phyloP scores from a whole-genome alignment of 208 protist genomes.

The Trypanosoma melophagium region DNA sequence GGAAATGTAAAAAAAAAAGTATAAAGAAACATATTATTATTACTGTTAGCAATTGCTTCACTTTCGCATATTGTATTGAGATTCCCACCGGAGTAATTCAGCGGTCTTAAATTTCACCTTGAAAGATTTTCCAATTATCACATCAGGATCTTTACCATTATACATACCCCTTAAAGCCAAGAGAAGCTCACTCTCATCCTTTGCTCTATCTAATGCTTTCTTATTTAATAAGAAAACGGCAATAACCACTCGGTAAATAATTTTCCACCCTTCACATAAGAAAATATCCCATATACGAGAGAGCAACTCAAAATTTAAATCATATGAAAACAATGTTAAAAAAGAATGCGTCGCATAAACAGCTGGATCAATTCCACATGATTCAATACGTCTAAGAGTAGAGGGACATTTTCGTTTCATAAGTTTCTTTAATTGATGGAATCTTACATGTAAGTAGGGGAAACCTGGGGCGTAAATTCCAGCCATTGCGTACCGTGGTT shows the following conservation, averaged over 20 bases:
- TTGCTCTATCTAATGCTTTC: slow-evolving; percentile 36
- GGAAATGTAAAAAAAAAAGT: not conserved
- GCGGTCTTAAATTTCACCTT: slow-evolving; percentile 71
- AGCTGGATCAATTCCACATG: slow-evolving; percentile 36
- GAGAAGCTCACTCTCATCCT: slow-evolving; percentile 54
- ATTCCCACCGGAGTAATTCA: slow-evolving; percentile 31
- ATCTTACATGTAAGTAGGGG: slow-evolving; percentile 61
- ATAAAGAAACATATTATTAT: slow-evolving; percentile 8
- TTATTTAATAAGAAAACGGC: slow-evolving; percentile 71
- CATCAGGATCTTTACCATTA: slow-evolving; percentile 53
- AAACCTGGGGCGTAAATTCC: slow-evolving; percentile 76
- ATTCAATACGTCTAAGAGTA: slow-evolving; percentile 37
- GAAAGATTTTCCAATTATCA: slow-evolving; percentile 55
- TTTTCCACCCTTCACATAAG: slow-evolving; percentile 91
- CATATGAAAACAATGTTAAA: slow-evolving; percentile 84
- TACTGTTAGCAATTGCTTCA: not conserved
- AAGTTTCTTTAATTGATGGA: slow-evolving; percentile 70
- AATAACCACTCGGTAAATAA: slow-evolving; percentile 82
- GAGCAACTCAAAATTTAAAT: slow-evolving; percentile 78
- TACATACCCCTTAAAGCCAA: slow-evolving; percentile 62
- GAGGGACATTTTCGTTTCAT: slow-evolving; percentile 43
- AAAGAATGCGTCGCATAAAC: slow-evolving; percentile 88
- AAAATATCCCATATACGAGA: slow-evolving; percentile 92
- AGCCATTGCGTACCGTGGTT: slow-evolving; percentile 55
- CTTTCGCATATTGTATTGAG: not conserved